Percentiles rank a stretch among this genome's conserved stretches.
These are phyloP conservation scores for Phyllosticta capitalensis DNA, from an alignment of 2,329 filamentous ascomycete genomes.

Conservation along the genomic window DNA sequence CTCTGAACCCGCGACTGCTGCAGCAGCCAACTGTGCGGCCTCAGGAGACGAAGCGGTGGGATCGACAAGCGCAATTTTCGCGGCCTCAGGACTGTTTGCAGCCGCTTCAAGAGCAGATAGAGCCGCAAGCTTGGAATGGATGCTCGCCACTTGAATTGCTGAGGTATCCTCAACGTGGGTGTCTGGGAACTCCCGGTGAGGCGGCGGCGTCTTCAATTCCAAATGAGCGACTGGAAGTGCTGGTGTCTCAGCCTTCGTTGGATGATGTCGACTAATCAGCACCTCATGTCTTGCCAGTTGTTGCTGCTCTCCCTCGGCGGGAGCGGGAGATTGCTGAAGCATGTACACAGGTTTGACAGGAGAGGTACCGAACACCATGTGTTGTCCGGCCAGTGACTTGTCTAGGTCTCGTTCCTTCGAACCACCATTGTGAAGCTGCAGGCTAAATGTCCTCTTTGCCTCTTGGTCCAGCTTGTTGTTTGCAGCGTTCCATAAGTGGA, in stretches of 20 bases:
- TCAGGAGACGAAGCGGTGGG: constrained; percentile 56
- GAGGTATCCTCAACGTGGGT: neutral
- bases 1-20: constrained; percentile 51
- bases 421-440: constrained; percentile 28
- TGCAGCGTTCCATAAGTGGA: constrained; percentile 57
- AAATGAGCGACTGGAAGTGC: constrained; percentile 32
- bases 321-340: constrained; percentile 25
- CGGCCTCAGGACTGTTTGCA: constrained; percentile 35
- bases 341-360: constrained; percentile 63
- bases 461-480: constrained; percentile 51
- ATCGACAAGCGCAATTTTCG: constrained; percentile 54
- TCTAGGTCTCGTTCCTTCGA: constrained; percentile 13
- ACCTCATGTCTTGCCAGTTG: constrained; percentile 27
- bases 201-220: constrained; percentile 28
- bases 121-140: constrained; percentile 40
- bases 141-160: constrained; percentile 22
- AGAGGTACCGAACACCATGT: constrained; percentile 54
- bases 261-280: constrained; percentile 30
- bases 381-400: neutral
- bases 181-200: constrained; percentile 11
- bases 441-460: constrained; percentile 27
- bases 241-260: constrained; percentile 22
- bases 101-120: constrained; percentile 37
- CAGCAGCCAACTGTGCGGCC: constrained; percentile 50
- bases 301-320: constrained; percentile 39